A percentile compares a stretch with the other conserved stretches of the same genome.
Conservation (phyloP, 2,329 filamentous ascomycete genomes). For the Colletotrichum camelliae region DNA sequence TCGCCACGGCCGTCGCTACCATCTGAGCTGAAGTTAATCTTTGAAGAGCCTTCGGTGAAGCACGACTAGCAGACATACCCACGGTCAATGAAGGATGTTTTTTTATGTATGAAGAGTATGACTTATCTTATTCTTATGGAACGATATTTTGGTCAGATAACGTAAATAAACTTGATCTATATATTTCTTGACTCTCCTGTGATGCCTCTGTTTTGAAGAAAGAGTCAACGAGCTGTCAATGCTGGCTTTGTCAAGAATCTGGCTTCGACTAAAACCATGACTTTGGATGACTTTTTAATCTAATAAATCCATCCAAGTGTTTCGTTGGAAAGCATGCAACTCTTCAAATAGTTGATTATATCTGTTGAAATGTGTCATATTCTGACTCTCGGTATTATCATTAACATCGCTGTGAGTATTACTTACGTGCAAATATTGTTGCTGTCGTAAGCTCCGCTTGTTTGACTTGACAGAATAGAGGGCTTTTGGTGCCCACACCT, state of each 20-base stretch:
- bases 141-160: background rate
- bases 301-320: background rate
- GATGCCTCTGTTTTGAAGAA: background rate
- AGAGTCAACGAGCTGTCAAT: background rate
- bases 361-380: too few relatives aligned
- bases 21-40: background rate
- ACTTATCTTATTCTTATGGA: background rate
- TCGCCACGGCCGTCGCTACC: background rate
- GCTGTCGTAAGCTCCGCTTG: too few relatives aligned
- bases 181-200: background rate
- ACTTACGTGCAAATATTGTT: too few relatives aligned
- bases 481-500: accelerated
- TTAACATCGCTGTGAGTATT: too few relatives aligned
- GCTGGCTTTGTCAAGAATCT: background rate
- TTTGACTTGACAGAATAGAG: background rate
- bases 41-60: background rate
- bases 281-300: background rate
- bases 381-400: too few relatives aligned
- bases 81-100: background rate
- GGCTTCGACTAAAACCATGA: background rate
- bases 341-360: background rate
- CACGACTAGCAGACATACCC: background rate
- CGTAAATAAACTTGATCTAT: background rate
- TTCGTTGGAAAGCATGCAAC: background rate
- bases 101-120: background rate